Evolutionary conservation across 495 filamentous ascomycete species (phyloP).

Genomic region (Neurospora tetraspora): DNA sequence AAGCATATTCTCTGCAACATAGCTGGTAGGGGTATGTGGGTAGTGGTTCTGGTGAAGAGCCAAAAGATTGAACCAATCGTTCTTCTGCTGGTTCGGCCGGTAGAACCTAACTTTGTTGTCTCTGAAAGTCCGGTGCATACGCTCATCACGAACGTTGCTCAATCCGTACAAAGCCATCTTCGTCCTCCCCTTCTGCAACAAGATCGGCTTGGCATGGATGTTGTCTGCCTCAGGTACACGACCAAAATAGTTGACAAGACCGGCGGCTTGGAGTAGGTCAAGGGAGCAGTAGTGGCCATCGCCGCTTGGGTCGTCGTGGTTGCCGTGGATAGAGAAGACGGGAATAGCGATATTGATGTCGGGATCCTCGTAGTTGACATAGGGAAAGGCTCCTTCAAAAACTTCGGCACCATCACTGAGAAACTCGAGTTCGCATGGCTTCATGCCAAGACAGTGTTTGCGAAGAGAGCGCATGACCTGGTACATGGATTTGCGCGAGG

Average conservation of each 20-base stretch:
- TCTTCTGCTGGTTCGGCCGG: constrained; percentile 67
- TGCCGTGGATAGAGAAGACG: constrained; percentile 97
- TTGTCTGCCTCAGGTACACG: constrained; percentile 86
- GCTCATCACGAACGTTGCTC: constrained; percentile 94
- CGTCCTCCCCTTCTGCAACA: constrained; percentile 87
- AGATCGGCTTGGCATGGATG: constrained; percentile 78
- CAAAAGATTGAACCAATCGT: constrained; percentile 95
- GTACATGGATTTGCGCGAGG: constrained; percentile 92
- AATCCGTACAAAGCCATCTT: constrained; percentile 94
- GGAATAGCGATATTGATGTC: constrained; percentile 98
- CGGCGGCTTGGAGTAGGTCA: constrained; percentile 83
- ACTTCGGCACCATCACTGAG: constrained; percentile 84
- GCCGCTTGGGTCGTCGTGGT: constrained; percentile 95
- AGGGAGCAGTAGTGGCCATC: constrained; percentile 84
- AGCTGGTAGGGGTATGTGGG: constrained; percentile 79
- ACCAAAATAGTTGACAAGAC: constrained; percentile 92
- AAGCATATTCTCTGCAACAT: constrained; percentile 88
- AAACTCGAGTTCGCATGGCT: constrained; percentile 91
- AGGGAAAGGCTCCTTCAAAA: constrained; percentile 74
- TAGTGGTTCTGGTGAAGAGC: constrained; percentile 95
- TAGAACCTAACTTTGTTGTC: constrained; percentile 93
- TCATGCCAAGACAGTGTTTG: constrained; percentile 88
- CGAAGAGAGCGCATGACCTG: constrained; percentile 90
- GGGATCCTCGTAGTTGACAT: constrained; percentile 95
- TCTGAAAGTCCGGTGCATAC: constrained; percentile 83